Percentiles rank a stretch among this genome's conserved stretches.
Evolutionary conservation across 768 basidiomycete genomes (phyloP).

Genomic region (Melanogaster broomeanus): DNA sequence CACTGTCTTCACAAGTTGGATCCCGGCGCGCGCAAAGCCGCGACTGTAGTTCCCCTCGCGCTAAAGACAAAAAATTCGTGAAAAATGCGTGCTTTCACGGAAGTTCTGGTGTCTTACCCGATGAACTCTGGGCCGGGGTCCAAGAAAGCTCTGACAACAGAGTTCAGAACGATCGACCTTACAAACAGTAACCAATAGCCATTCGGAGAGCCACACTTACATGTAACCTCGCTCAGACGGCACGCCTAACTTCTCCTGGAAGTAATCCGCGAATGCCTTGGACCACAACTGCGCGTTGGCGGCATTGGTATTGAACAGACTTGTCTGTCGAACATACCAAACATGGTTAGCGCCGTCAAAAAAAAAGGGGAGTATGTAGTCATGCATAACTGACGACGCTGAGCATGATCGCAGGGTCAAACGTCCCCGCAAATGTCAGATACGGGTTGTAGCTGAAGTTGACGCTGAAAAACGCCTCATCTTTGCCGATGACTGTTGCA

Average conservation of each 20-base stretch:
- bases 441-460: conserved; percentile 58
- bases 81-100: background rate
- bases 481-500: conserved; percentile 55
- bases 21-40: conserved; percentile 7
- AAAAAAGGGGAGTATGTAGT: too few relatives aligned
- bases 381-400: conserved; percentile 49
- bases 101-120: conserved; percentile 16
- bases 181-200: background rate
- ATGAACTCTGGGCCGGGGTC: conserved; percentile 27
- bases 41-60: conserved; percentile 13
- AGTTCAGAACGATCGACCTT: background rate
- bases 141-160: conserved; percentile 19
- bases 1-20: too few relatives aligned
- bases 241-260: conserved; percentile 54
- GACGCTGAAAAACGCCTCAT: conserved; percentile 54
- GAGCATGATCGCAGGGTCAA: conserved; percentile 67
- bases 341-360: background rate
- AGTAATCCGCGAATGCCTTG: conserved; percentile 53
- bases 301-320: conserved; percentile 55
- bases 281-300: conserved; percentile 52
- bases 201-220: conserved; percentile 28
- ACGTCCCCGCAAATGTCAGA: conserved; percentile 60
- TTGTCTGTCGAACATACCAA: conserved; percentile 42
- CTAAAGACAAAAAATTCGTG: conserved; percentile 4
- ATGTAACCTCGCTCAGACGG: conserved; percentile 61